Conservation (phyloP, 2,329 filamentous ascomycete genomes). For the Sporothrix phasma region DNA sequence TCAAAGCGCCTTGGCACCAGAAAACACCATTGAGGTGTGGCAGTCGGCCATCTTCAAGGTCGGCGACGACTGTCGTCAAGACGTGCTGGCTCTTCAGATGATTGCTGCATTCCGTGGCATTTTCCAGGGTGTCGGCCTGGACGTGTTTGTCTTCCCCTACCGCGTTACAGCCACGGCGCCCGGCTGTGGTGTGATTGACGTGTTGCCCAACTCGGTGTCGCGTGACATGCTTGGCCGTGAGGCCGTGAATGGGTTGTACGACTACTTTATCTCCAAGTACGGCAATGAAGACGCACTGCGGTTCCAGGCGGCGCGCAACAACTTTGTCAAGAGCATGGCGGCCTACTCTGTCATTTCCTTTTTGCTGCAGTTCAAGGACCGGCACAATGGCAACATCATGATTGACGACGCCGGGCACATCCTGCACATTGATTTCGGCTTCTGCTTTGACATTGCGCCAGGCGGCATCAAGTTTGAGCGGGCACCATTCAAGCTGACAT, state of each 20-base stretch:
- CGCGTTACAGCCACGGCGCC: slow-evolving; percentile 95
- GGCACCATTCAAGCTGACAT: slow-evolving; percentile 94
- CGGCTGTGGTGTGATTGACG: slow-evolving; percentile 95
- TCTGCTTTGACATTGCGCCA: slow-evolving; percentile 97
- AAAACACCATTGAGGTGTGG: slow-evolving; percentile 82
- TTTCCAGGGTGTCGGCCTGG: slow-evolving; percentile 86
- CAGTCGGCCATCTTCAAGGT: slow-evolving; percentile 99
- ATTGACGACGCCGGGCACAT: slow-evolving; percentile 95
- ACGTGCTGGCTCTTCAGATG: slow-evolving; percentile 93
- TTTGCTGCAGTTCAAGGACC: slow-evolving; percentile 95
- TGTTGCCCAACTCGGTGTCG: slow-evolving; percentile 93
- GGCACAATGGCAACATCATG: slow-evolving; percentile 99
- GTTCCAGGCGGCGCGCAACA: slow-evolving; percentile 90
- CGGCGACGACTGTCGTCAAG: slow-evolving; percentile 94
- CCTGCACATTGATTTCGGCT: slow-evolving; percentile 97
- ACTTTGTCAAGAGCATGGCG: slow-evolving; percentile 99
- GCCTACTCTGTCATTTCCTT: slow-evolving; percentile 97
- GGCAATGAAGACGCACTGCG: slow-evolving; percentile 89
- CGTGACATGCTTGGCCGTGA: slow-evolving; percentile 98
- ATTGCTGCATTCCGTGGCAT: slow-evolving; percentile 96
- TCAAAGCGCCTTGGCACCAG: slow-evolving; percentile 21
- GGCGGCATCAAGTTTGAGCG: slow-evolving; percentile 96
- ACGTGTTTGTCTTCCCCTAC: slow-evolving; percentile 95
- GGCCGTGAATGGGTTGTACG: slow-evolving; percentile 94
- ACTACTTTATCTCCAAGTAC: slow-evolving; percentile 97